Conservation (phyloP, 2,329 filamentous ascomycete species). For the Dothideomycetes sp. region DNA sequence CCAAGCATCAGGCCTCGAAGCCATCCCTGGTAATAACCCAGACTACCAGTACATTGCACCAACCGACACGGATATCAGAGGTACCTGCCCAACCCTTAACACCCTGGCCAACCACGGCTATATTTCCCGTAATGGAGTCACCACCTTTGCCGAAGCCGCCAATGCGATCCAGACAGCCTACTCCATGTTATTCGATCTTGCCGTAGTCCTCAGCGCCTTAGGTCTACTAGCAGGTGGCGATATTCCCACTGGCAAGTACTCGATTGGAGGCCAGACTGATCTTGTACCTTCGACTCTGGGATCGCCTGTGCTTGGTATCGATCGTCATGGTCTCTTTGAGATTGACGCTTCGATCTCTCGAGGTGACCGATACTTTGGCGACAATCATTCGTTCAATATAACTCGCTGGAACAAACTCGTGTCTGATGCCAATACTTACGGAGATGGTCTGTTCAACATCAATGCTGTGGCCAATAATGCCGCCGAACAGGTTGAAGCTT, state of each 20-base stretch:
- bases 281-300: neutral
- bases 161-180: no score
- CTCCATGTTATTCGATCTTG: no score
- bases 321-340: slow-evolving; percentile 11
- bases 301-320: slow-evolving; percentile 10
- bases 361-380: slow-evolving; percentile 12
- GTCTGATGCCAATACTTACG: slow-evolving; percentile 12
- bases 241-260: slow-evolving; percentile 11
- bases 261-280: slow-evolving; percentile 10
- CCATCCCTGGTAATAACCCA: no score
- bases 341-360: slow-evolving; percentile 12
- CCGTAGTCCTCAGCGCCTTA: no score
- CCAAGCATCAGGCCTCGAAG: no score
- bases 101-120: slow-evolving; percentile 17
- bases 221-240: slow-evolving; percentile 13
- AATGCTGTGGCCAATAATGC: slow-evolving; percentile 12
- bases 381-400: slow-evolving; percentile 12
- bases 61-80: neutral
- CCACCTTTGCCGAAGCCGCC: slow-evolving; percentile 2
- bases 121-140: slow-evolving; percentile 12
- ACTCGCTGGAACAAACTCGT: slow-evolving; percentile 10
- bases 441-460: slow-evolving; percentile 13
- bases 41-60: slow-evolving; percentile 6
- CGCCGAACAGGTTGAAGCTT: slow-evolving; percentile 9
- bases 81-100: slow-evolving; percentile 12